A percentile compares a stretch with the other conserved stretches of the same genome.
phyloP scores from a whole-genome alignment of 495 filamentous ascomycete species.

The Letharia lupina region DNA sequence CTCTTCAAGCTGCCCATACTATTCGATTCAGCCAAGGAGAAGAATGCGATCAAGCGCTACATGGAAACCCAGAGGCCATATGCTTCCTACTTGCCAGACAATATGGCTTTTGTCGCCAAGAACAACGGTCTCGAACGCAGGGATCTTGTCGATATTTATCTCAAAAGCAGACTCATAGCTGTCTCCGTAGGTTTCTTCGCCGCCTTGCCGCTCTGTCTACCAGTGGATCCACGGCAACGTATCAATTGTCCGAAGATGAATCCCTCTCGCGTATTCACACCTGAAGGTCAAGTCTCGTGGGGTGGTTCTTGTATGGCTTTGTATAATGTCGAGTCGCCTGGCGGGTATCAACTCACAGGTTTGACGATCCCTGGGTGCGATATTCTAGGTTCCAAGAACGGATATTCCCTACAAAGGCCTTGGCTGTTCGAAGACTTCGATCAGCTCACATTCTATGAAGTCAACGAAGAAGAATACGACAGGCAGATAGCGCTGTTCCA shows the following conservation, averaged over 20 bases:
- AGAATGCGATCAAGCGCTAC: conserved; percentile 45
- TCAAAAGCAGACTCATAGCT: conserved; percentile 42
- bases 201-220: conserved; percentile 45
- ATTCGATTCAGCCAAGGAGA: conserved; percentile 43
- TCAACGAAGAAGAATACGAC: conserved; percentile 42
- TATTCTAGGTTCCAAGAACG: conserved; percentile 41
- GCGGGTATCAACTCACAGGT: conserved; percentile 50
- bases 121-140: conserved; percentile 47
- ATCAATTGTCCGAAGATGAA: conserved; percentile 53
- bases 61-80: conserved; percentile 50
- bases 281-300: conserved; percentile 45
- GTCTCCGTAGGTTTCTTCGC: conserved; percentile 52
- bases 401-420: conserved; percentile 37
- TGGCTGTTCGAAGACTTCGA: conserved; percentile 55
- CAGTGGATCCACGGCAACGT: conserved; percentile 46
- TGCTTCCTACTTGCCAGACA: conserved; percentile 50
- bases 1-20: conserved; percentile 47
- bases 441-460: conserved; percentile 46
- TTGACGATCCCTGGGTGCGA: conserved; percentile 49
- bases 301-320: conserved; percentile 48
- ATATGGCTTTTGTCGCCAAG: conserved; percentile 47
- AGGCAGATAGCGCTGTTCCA: conserved; percentile 35
- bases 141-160: conserved; percentile 40
- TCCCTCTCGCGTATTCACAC: conserved; percentile 49
- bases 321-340: conserved; percentile 51